phyloP scores from a whole-genome alignment of 164 flowering plant genomes.

The Santalum album region DNA sequence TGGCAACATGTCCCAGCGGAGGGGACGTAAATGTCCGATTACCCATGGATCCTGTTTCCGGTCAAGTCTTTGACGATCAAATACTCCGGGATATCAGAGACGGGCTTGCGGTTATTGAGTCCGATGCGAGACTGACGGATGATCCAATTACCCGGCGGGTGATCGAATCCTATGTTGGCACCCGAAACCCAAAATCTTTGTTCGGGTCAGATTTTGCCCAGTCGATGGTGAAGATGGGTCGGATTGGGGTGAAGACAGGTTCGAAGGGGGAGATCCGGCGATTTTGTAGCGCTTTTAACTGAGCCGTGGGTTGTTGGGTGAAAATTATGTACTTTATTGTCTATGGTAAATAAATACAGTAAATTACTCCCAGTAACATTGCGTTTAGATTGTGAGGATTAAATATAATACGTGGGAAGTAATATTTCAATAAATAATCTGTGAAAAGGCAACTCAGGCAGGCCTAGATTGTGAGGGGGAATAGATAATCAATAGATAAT shows the following conservation, averaged over 20 bases:
- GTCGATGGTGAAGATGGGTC: conserved; percentile 19
- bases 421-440: too few relatives aligned
- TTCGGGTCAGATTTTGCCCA: conserved; percentile 13
- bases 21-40: conserved; percentile 15
- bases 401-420: too few relatives aligned
- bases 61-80: conserved; percentile 11
- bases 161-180: conserved; percentile 9
- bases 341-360: too few relatives aligned
- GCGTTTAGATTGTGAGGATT: too few relatives aligned
- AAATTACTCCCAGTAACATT: too few relatives aligned
- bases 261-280: conserved; percentile 17
- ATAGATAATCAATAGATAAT: too few relatives aligned
- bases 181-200: not conserved
- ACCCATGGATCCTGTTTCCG: conserved; percentile 10
- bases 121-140: conserved; percentile 16
- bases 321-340: too few relatives aligned
- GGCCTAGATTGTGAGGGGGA: too few relatives aligned
- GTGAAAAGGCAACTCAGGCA: too few relatives aligned
- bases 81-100: conserved; percentile 13
- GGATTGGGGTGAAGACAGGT: conserved; percentile 16
- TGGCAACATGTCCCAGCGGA: conserved; percentile 10
- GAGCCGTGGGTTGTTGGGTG: too few relatives aligned
- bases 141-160: conserved; percentile 6
- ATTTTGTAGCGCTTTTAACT: conserved; percentile 8
- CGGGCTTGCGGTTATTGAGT: conserved; percentile 17